These are phyloP conservation scores for Cordyceps javanica DNA, from an alignment of 2,329 filamentous ascomycete genomes.

Conservation along the genomic window DNA sequence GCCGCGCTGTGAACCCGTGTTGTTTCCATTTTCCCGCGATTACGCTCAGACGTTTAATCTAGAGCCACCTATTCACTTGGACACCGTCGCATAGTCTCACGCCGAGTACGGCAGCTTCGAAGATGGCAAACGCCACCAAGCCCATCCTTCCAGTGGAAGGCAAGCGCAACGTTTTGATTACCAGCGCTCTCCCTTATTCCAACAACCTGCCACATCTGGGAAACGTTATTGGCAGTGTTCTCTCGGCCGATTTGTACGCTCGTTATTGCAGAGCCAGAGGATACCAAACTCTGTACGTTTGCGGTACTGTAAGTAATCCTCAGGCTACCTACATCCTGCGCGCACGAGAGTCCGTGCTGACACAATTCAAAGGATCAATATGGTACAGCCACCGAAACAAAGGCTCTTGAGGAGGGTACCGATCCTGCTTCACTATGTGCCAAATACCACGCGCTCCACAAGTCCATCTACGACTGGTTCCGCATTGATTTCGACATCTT, in stretches of 20 bases:
- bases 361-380: constrained; percentile 64
- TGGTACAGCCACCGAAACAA: constrained; percentile 92
- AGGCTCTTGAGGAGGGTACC: constrained; percentile 81
- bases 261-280: constrained; percentile 76
- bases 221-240: constrained; percentile 80
- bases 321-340: neutral
- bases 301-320: constrained; percentile 48
- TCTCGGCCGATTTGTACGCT: constrained; percentile 82
- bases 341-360: neutral
- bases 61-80: neutral
- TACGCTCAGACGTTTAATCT: neutral
- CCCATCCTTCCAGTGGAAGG: constrained; percentile 61
- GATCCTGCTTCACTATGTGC: constrained; percentile 80
- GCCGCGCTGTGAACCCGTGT: neutral
- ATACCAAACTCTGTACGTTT: constrained; percentile 75
- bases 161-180: constrained; percentile 84
- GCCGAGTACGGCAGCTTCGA: constrained; percentile 2
- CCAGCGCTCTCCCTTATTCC: constrained; percentile 79
- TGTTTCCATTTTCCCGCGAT: neutral
- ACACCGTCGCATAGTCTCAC: neutral
- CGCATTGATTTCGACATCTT: constrained; percentile 93
- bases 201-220: constrained; percentile 77
- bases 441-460: constrained; percentile 87
- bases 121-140: constrained; percentile 13
- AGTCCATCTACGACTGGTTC: constrained; percentile 94